Evolutionary conservation across 306 rosid genomes (phyloP), one percentile per base, ranked within the genome.

Genomic region (Vigna reflexopilosa): DNA sequence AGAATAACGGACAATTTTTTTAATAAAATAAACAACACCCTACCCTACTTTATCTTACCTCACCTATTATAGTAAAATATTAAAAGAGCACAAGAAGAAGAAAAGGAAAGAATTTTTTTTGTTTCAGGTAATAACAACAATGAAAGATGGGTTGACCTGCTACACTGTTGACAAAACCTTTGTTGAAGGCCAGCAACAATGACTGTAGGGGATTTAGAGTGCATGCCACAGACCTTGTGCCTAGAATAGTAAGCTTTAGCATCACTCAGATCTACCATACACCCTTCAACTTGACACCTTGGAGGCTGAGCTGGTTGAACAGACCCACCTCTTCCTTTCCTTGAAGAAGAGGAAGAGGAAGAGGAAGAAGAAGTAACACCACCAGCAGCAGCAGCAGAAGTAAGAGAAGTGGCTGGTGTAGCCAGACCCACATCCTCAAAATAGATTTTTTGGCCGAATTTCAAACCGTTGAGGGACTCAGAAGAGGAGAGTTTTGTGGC

Each of bases 111-210:
- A 57, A 12, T 9, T 34, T 34, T 34, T 34, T 42, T 44, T 1
- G 49, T 69, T 68, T 38, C 20, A 61, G 67, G 44, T 28, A 61
- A 16, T 6, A 58, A 64, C 19, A 36, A 38, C 44, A 19, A 65
- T 7, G 65, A 32, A 10, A 67, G 30, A 58, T 3, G 45, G 38
- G 19, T 44, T 40, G 79, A 80, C 84, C 98, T 91, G 92, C 98
- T 92, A 75, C 98, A 95, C 91, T 95, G 98, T 75, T 92, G 98
- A 77, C 98, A 95, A 89, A 95, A 95, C 87, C 98, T 85, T 78
- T 95, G 98, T 66, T 90, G 88, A 15, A 89, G 81, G 9, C 96
- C 96, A 74, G 88, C 83, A 52, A 95, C 98, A 78, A 83, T 58
- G 80, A 90, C 98, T 51, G 70, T 85, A 6, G 98, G 97, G 12